A percentile compares a stretch with the other conserved stretches of the same genome.
These are phyloP conservation scores for Cercospora sesami DNA, from an alignment of 2,329 filamentous ascomycete species.

Conservation along the genomic window DNA sequence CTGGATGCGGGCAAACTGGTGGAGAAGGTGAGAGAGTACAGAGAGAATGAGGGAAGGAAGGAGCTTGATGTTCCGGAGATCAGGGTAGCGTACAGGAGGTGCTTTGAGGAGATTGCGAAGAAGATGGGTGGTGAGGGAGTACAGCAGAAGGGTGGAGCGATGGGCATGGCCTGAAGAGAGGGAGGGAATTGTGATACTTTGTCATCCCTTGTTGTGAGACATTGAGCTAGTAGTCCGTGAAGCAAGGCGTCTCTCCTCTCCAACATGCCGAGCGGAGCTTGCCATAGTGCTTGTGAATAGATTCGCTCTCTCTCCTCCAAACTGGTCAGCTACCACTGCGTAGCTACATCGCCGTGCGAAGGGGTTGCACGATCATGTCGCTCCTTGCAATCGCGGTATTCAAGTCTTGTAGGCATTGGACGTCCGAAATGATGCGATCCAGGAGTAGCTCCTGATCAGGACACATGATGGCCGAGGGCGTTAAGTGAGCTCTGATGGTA, in stretches of 20 bases:
- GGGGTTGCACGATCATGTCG: not conserved
- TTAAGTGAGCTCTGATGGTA: no score
- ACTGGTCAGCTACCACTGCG: not conserved
- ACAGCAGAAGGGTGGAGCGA: constrained; percentile 20
- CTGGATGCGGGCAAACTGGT: constrained; percentile 63
- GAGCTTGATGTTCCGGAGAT: constrained; percentile 61
- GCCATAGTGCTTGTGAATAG: not conserved
- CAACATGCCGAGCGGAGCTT: not conserved
- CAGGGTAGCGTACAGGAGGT: constrained; percentile 60
- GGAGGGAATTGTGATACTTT: not conserved
- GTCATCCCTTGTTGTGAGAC: not conserved
- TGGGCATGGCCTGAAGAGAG: not conserved
- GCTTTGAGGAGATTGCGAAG: constrained; percentile 61
- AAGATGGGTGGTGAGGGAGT: constrained; percentile 11
- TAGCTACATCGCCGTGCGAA: not conserved
- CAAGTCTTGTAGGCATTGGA: no score
- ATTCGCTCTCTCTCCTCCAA: not conserved
- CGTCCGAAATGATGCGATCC: no score
- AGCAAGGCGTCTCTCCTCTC: not conserved
- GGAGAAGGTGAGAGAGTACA: constrained; percentile 60
- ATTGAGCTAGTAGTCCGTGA: not conserved
- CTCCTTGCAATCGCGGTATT: not conserved
- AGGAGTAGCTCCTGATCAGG: no score
- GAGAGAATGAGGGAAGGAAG: constrained; percentile 24
- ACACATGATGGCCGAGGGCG: no score